Percentiles rank a stretch among this genome's conserved stretches.
phyloP scores from a whole-genome alignment of 2,329 filamentous ascomycete genomes.

The Colletotrichum endophyticum region DNA sequence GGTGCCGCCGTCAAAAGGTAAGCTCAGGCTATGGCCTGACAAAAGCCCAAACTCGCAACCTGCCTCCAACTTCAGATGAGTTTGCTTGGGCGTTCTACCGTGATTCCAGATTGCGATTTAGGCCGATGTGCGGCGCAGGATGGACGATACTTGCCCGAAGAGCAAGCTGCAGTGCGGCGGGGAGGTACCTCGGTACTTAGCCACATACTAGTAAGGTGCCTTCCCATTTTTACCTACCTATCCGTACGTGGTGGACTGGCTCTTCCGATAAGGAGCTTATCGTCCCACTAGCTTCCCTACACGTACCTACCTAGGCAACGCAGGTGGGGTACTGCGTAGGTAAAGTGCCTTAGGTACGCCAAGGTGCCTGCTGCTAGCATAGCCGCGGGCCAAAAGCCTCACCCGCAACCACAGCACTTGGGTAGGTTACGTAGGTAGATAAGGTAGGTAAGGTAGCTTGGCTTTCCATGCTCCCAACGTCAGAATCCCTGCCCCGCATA shows the following conservation, averaged over 20 bases:
- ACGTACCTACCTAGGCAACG: background rate
- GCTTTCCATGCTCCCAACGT: background rate
- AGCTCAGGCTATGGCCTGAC: constrained; percentile 18
- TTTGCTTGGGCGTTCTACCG: constrained; percentile 3
- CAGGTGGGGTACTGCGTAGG: background rate
- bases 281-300: background rate
- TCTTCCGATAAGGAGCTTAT: constrained; percentile 2
- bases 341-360: background rate
- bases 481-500: background rate
- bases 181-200: background rate
- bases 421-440: background rate
- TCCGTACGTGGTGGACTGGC: background rate
- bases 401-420: background rate
- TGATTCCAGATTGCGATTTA: constrained; percentile 4
- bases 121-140: background rate
- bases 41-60: background rate
- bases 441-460: background rate
- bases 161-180: background rate
- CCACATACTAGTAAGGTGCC: background rate
- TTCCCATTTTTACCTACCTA: background rate
- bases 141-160: background rate
- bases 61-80: background rate
- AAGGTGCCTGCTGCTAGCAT: background rate
- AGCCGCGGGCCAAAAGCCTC: constrained; percentile 10
- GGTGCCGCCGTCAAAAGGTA: background rate